These are phyloP conservation scores for Diaporthe sp. DNA, from an alignment of 2,329 filamentous ascomycete species.

Conservation along the genomic window DNA sequence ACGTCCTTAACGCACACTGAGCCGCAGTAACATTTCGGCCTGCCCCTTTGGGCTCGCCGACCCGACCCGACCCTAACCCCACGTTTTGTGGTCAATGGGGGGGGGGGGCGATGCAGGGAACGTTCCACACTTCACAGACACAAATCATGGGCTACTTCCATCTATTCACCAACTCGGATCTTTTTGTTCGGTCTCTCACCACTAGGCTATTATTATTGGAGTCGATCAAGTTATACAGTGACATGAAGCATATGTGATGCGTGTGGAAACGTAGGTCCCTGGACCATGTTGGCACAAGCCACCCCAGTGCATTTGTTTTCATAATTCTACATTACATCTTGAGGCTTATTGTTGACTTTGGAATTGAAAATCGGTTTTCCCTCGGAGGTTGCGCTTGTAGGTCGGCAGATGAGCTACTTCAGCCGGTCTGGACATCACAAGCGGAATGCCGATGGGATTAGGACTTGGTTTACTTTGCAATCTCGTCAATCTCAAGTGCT, in stretches of 20 bases:
- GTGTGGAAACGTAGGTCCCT: neutral
- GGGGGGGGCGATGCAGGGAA: no score
- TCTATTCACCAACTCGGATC: neutral
- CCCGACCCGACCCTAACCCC: slow-evolving; percentile 5
- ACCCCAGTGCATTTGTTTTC: no score
- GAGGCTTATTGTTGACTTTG: neutral
- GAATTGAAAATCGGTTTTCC: neutral
- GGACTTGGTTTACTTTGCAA: neutral
- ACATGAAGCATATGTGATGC: neutral
- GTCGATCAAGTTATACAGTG: neutral
- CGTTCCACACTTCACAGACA: no score
- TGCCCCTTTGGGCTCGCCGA: slow-evolving; percentile 10
- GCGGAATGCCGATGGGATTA: neutral
- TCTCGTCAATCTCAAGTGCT: neutral
- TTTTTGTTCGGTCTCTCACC: neutral
- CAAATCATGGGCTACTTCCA: neutral
- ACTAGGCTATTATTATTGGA: rapidly evolving
- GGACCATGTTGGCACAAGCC: no score
- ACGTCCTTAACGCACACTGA: neutral
- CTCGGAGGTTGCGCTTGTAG: neutral
- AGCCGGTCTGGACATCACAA: neutral
- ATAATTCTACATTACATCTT: no score
- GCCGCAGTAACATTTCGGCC: neutral
- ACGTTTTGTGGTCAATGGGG: no score
- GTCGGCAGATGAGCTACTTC: no score